A percentile compares a stretch with the other conserved stretches of the same genome.
Evolutionary conservation across 305 asterid genomes (phyloP).

Genomic region (Nicotiana rustica): DNA sequence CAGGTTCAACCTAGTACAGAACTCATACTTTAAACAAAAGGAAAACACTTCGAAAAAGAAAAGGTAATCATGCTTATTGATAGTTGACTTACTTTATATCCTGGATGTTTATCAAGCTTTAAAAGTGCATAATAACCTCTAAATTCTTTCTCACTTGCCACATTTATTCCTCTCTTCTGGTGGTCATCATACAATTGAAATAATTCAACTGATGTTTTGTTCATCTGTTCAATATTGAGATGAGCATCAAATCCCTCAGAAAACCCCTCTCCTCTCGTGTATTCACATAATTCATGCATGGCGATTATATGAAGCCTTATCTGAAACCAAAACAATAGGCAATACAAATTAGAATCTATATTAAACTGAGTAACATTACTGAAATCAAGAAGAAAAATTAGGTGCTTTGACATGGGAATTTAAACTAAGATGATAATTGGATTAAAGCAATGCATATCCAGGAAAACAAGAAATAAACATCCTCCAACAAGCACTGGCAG

Average conservation of each 20-base stretch:
- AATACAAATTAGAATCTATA: slow-evolving; percentile 22
- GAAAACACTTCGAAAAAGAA: slow-evolving; percentile 42
- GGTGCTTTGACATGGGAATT: slow-evolving; percentile 3
- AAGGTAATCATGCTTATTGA: slow-evolving; percentile 43
- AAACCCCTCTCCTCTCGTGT: slow-evolving; percentile 97
- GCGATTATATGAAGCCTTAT: slow-evolving; percentile 97
- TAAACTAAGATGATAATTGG: not conserved
- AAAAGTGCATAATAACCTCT: slow-evolving; percentile 99
- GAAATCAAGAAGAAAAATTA: slow-evolving; percentile 11
- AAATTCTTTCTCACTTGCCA: slow-evolving; percentile 92
- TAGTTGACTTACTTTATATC: slow-evolving; percentile 87
- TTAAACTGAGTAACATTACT: slow-evolving; percentile 29
- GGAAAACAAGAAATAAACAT: not conserved
- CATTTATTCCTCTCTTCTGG: slow-evolving; percentile 81
- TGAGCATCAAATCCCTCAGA: slow-evolving; percentile 99
- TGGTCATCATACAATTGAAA: slow-evolving; percentile 96
- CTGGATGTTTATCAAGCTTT: slow-evolving; percentile 99
- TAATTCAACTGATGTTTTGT: slow-evolving; percentile 94
- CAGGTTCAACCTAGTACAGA: slow-evolving; percentile 98
- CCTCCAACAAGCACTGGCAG: not conserved
- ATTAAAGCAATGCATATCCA: not conserved
- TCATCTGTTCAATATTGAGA: slow-evolving; percentile 99
- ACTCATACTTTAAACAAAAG: slow-evolving; percentile 56
- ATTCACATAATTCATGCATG: slow-evolving; percentile 98
- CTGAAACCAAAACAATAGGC: slow-evolving; percentile 56